These are phyloP conservation scores for Leccinum barrowsii DNA, from an alignment of 768 basidiomycete species.

Conservation along the genomic window DNA sequence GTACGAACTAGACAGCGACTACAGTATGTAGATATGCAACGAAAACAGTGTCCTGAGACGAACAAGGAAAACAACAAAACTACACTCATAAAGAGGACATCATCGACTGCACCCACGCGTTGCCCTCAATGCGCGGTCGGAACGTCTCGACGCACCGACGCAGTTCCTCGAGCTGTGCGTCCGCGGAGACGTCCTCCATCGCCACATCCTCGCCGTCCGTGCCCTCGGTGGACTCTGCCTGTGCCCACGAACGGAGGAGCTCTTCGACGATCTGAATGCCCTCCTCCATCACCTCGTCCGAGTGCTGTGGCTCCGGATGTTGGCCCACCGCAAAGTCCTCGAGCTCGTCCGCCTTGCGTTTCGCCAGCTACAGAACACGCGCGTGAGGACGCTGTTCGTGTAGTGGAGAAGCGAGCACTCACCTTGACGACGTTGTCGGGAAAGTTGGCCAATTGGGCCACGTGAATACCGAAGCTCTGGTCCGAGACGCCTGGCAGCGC, in stretches of 20 bases:
- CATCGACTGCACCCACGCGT: constrained; percentile 71
- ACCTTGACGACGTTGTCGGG: constrained; percentile 92
- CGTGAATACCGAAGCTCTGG: constrained; percentile 98
- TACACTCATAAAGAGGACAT: constrained; percentile 38
- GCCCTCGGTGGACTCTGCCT: constrained; percentile 37
- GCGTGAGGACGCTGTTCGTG: background rate
- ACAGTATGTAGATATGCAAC: constrained; percentile 2
- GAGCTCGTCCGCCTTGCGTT: constrained; percentile 86
- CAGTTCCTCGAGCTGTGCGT: constrained; percentile 44
- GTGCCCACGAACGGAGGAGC: constrained; percentile 67
- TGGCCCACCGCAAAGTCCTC: constrained; percentile 69
- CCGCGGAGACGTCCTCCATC: constrained; percentile 44
- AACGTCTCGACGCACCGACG: constrained; percentile 62
- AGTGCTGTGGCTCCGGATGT: constrained; percentile 41
- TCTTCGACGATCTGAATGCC: constrained; percentile 81
- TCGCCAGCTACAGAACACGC: constrained; percentile 60
- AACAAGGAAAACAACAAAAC: background rate
- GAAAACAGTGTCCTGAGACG: background rate
- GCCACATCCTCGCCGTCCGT: constrained; percentile 43
- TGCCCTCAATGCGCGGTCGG: constrained; percentile 67
- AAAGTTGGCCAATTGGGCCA: constrained; percentile 96
- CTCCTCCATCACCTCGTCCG: constrained; percentile 63
- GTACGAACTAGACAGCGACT: constrained; percentile 10
- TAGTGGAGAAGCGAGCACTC: constrained; percentile 4
- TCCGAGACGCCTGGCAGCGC: constrained; percentile 72